Evolutionary conservation across 192 early-diverging fungal genomes (phyloP).

Genomic region (Coemansia sp.): DNA sequence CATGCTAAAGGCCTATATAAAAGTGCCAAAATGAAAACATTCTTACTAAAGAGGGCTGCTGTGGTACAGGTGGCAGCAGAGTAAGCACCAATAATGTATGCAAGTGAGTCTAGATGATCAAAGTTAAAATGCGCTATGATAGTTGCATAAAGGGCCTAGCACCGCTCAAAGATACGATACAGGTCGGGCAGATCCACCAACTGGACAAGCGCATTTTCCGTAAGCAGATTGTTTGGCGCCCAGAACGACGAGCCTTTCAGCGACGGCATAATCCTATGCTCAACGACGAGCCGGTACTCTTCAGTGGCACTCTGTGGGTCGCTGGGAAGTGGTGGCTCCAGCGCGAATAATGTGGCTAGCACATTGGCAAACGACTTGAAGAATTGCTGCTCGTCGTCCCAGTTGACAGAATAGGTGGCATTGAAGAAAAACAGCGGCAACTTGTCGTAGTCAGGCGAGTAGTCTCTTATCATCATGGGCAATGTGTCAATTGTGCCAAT

Average conservation of each 20-base stretch:
- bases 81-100: no score
- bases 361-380: conserved; percentile 69
- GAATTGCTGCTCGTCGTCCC: conserved; percentile 81
- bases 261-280: conserved; percentile 81
- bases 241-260: conserved; percentile 69
- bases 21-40: background rate
- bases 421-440: conserved; percentile 80
- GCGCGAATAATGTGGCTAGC: conserved; percentile 48
- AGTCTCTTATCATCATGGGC: conserved; percentile 80
- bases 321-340: conserved; percentile 47
- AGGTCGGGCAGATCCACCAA: conserved; percentile 84
- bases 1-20: background rate
- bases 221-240: conserved; percentile 62
- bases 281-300: conserved; percentile 62
- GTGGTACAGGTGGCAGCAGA: no score
- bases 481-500: conserved; percentile 64
- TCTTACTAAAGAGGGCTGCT: background rate
- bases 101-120: background rate
- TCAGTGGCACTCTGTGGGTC: conserved; percentile 43
- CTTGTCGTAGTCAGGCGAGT: conserved; percentile 81
- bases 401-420: conserved; percentile 79
- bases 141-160: conserved; percentile 53
- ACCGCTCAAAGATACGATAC: conserved; percentile 97
- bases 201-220: conserved; percentile 65
- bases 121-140: background rate